A percentile compares a stretch with the other conserved stretches of the same genome.
Conservation (phyloP, 495 filamentous ascomycete species). For the Aspergillus funiculosus region DNA sequence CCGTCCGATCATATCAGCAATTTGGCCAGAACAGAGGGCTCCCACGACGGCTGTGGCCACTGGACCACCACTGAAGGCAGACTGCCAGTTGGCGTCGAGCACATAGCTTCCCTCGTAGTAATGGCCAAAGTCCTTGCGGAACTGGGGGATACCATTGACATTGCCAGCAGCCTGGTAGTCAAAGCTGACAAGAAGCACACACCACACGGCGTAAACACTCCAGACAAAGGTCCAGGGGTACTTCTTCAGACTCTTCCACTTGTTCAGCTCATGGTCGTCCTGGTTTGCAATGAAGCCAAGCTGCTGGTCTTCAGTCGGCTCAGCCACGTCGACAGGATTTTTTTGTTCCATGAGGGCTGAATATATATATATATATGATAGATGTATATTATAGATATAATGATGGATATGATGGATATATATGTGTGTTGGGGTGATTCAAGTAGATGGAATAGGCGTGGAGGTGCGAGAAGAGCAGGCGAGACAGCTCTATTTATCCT, state of each 20-base stretch:
- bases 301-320: constrained; percentile 4
- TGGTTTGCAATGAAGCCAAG: constrained; percentile 9
- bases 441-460: no score
- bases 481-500: no score
- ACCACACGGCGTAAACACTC: constrained; percentile 9
- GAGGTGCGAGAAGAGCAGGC: no score
- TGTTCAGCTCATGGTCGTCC: constrained; percentile 3
- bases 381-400: no score
- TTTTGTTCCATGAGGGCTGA: no score
- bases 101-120: constrained; percentile 3
- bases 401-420: no score
- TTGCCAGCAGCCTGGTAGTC: constrained; percentile 4
- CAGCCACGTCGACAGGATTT: constrained; percentile 7
- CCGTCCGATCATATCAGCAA: constrained; percentile 6
- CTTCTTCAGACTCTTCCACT: constrained; percentile 4
- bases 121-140: constrained; percentile 8
- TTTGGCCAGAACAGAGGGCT: constrained; percentile 2
- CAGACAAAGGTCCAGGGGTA: constrained; percentile 9
- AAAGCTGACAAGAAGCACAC: constrained; percentile 7
- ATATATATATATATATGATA: no score
- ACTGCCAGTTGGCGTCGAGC: constrained; percentile 7
- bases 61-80: constrained; percentile 7
- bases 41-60: constrained; percentile 6
- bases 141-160: constrained; percentile 7
- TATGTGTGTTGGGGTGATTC: no score